These are phyloP conservation scores for Dactylellina haptotyla DNA, from an alignment of 2,329 filamentous ascomycete species.

Conservation along the genomic window DNA sequence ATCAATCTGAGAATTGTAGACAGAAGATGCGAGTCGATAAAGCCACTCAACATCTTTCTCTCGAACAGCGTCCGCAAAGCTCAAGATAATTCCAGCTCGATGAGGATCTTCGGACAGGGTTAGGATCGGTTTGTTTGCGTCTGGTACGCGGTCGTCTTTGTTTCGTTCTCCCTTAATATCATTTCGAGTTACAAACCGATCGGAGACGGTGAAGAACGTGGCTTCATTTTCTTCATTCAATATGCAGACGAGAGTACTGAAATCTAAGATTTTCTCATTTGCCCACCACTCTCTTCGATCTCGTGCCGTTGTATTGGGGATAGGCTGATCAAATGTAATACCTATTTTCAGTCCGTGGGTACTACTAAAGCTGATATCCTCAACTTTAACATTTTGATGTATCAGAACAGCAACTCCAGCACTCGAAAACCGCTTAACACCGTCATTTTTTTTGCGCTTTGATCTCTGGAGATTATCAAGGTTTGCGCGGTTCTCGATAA, in stretches of 20 bases:
- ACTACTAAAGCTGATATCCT: not conserved
- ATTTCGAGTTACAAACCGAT: conserved; percentile 21
- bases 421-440: conserved; percentile 49
- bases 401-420: conserved; percentile 1
- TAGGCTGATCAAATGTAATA: conserved; percentile 52
- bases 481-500: conserved; percentile 56
- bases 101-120: conserved; percentile 55
- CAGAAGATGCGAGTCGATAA: not conserved
- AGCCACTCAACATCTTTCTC: conserved; percentile 54
- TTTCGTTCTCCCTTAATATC: conserved; percentile 20
- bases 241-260: conserved; percentile 54
- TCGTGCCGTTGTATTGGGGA: not conserved
- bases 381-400: not conserved
- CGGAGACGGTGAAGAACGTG: conserved; percentile 52
- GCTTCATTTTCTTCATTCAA: conserved; percentile 41
- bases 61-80: conserved; percentile 53
- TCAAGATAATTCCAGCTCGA: conserved; percentile 56
- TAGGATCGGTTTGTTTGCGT: not conserved
- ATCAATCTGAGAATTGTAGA: conserved; percentile 45
- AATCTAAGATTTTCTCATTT: conserved; percentile 53
- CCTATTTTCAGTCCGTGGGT: conserved; percentile 43
- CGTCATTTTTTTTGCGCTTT: conserved; percentile 20
- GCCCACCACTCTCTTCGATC: conserved; percentile 56
- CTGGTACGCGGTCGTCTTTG: conserved; percentile 3
- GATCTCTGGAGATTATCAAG: conserved; percentile 25